Evolutionary conservation across 805 yeast species (phyloP).

Genomic region (Metschnikowia picachoensis): DNA sequence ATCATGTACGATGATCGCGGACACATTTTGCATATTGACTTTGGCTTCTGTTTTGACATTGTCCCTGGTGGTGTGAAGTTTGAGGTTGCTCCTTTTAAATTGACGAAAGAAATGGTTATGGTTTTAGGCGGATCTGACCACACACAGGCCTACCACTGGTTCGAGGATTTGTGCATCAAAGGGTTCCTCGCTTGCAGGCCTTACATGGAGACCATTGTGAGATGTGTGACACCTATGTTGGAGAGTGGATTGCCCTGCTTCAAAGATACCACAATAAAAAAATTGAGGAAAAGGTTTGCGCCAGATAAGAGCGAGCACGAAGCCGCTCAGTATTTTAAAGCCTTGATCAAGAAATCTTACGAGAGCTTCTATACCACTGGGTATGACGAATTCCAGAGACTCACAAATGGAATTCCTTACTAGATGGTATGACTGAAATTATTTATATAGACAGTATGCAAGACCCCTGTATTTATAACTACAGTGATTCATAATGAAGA

Average conservation of each 20-base stretch:
- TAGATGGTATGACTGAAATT: constrained; percentile 24
- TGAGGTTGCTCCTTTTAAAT: constrained; percentile 96
- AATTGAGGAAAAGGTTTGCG: constrained; percentile 73
- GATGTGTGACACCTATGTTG: constrained; percentile 87
- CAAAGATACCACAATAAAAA: constrained; percentile 81
- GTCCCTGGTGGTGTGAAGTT: constrained; percentile 98
- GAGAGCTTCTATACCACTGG: constrained; percentile 91
- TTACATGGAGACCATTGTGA: constrained; percentile 77
- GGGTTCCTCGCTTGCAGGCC: constrained; percentile 88
- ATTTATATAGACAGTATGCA: not conserved
- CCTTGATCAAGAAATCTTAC: constrained; percentile 71
- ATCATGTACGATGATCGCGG: constrained; percentile 95
- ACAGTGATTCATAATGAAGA: too few species aligned
- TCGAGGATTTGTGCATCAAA: constrained; percentile 91
- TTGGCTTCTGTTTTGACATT: constrained; percentile 97
- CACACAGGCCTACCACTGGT: constrained; percentile 88
- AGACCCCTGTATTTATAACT: not conserved
- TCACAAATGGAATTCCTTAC: constrained; percentile 97
- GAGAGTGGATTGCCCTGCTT: constrained; percentile 96
- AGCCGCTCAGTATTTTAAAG: constrained; percentile 74
- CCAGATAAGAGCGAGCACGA: constrained; percentile 78
- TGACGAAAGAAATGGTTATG: constrained; percentile 92
- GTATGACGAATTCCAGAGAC: constrained; percentile 93
- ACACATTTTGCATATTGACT: constrained; percentile 92
- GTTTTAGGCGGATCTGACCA: constrained; percentile 89